Percentiles rank a stretch among this genome's conserved stretches.
These are phyloP conservation scores for Lumnitzera littorea DNA, from an alignment of 345 rosid genomes.

Conservation along the genomic window DNA sequence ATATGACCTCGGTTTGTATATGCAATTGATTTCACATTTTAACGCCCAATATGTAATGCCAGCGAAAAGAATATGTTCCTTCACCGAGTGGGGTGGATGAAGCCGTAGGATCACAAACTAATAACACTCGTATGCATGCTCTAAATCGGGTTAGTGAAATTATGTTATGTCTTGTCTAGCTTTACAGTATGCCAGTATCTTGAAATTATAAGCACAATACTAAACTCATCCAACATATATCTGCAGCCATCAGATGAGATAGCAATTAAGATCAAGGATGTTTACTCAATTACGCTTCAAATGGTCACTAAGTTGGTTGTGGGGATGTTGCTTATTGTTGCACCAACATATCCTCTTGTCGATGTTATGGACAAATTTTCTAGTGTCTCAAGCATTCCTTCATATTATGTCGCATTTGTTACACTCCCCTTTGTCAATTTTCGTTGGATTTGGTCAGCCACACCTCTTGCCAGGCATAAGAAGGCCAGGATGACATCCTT, in stretches of 20 bases:
- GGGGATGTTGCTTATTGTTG: constrained; percentile 33
- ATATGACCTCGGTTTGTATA: not conserved
- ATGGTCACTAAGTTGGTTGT: constrained; percentile 26
- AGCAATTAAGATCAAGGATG: not conserved
- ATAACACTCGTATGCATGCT: too few species aligned
- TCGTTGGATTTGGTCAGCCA: constrained; percentile 31
- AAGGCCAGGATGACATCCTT: constrained; percentile 25
- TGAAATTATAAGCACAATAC: too few species aligned
- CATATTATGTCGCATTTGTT: constrained; percentile 37
- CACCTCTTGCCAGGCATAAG: constrained; percentile 29
- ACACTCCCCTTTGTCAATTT: constrained; percentile 32
- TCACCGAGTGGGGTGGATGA: too few species aligned
- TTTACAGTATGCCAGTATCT: too few species aligned
- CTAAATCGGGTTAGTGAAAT: too few species aligned
- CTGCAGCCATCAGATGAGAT: not conserved
- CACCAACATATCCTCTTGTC: constrained; percentile 34
- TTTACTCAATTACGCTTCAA: constrained; percentile 18
- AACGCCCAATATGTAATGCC: too few species aligned
- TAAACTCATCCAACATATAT: not conserved
- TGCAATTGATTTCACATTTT: too few species aligned
- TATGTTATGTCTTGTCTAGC: too few species aligned
- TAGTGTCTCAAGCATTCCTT: constrained; percentile 31
- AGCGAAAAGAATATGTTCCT: too few species aligned
- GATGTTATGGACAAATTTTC: constrained; percentile 35
- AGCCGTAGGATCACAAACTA: too few species aligned